Percentiles rank a stretch among this genome's conserved stretches.
Conservation (phyloP, 768 basidiomycete genomes). For the Antrodiella citrinella region DNA sequence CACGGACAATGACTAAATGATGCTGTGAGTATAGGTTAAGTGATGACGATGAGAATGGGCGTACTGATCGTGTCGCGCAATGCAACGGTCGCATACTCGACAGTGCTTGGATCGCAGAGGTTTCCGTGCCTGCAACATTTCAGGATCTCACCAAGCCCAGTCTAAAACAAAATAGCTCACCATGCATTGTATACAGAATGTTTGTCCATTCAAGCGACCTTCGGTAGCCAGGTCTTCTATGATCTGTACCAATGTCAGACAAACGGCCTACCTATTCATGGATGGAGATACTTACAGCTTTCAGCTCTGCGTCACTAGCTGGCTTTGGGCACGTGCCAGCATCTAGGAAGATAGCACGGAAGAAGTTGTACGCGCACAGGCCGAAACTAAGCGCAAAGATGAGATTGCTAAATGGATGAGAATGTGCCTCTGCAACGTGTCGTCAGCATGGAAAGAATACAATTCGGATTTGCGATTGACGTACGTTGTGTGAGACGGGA, state of each 20-base stretch:
- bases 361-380: constrained; percentile 83
- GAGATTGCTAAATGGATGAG: constrained; percentile 69
- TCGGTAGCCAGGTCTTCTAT: constrained; percentile 87
- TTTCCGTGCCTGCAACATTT: constrained; percentile 66
- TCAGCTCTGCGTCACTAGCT: constrained; percentile 75
- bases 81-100: constrained; percentile 82
- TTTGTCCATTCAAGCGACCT: constrained; percentile 88
- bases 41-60: constrained; percentile 21
- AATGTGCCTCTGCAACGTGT: constrained; percentile 61
- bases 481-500: constrained; percentile 67
- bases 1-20: constrained; percentile 98
- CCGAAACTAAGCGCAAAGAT: constrained; percentile 62
- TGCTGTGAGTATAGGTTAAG: constrained; percentile 3
- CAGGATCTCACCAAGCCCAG: too few relatives aligned
- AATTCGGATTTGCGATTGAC: constrained; percentile 20
- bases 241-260: constrained; percentile 43
- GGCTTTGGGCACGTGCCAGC: constrained; percentile 84
- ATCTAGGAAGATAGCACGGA: constrained; percentile 81
- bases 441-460: neutral
- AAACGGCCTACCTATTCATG: constrained; percentile 10
- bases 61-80: constrained; percentile 90
- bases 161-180: constrained; percentile 28
- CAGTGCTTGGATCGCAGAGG: constrained; percentile 95
- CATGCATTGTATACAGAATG: constrained; percentile 96
- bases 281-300: constrained; percentile 65